Evolutionary conservation across 495 filamentous ascomycete genomes (phyloP).

Genomic region (Penicillium lagena): DNA sequence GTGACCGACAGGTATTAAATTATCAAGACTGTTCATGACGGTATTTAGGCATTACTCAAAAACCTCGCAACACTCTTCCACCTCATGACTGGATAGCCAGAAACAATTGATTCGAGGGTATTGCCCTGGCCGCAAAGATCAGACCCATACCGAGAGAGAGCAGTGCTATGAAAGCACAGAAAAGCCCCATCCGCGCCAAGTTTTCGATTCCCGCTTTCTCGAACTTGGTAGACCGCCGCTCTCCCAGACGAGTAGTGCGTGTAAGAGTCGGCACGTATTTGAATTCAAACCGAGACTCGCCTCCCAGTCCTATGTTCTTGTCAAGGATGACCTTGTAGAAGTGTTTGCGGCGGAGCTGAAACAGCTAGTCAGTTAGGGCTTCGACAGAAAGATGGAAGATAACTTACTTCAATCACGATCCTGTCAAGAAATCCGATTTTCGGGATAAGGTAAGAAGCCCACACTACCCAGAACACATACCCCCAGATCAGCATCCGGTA

Average conservation of each 20-base stretch:
- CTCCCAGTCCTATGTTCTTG: conserved; percentile 49
- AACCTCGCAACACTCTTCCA: too few species aligned
- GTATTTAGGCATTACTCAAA: too few species aligned
- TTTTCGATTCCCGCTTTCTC: conserved; percentile 21
- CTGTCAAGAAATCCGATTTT: conserved; percentile 52
- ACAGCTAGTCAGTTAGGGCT: not conserved
- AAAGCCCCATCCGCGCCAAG: conserved; percentile 21
- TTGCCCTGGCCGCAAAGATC: conserved; percentile 13
- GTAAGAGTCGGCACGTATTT: conserved; percentile 54
- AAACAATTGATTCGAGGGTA: conserved; percentile 11
- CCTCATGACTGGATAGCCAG: not conserved
- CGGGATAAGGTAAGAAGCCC: conserved; percentile 47
- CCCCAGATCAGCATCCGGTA: conserved; percentile 57
- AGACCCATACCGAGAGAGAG: conserved; percentile 13
- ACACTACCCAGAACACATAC: conserved; percentile 61
- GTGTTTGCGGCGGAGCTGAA: conserved; percentile 39
- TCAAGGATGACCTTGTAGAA: conserved; percentile 51
- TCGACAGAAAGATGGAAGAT: not conserved
- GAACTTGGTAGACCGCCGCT: conserved; percentile 17
- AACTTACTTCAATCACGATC: conserved; percentile 44
- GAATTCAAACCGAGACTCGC: conserved; percentile 54
- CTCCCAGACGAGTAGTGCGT: conserved; percentile 24
- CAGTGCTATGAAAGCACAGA: conserved; percentile 14
- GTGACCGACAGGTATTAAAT: not conserved
- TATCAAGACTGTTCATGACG: too few species aligned